Base-by-base conservation (phyloP, 352 stramenopile species). In the Pythium chondricola region DNA sequence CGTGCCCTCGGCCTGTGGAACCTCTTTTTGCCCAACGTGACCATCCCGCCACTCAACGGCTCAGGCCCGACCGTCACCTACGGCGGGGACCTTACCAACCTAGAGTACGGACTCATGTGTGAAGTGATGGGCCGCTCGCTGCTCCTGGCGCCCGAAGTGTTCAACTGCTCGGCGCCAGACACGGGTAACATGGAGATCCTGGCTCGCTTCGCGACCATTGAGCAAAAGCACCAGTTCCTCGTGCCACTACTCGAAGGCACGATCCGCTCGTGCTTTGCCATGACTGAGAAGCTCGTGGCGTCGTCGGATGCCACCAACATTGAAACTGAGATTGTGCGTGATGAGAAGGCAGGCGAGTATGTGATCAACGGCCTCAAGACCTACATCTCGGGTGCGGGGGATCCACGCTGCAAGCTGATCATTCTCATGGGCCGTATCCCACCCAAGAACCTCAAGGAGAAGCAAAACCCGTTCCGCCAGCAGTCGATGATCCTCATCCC, bases 141-240 rank as follows among this genome's bases (percentile, higher is more conserved):
- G 2, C 52, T 97, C 24, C 45, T 98, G 14, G 93, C 84, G 2
- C 85, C 95, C 6, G 92, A 98, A 61, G 89, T 96, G 5, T 98
- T 97, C 67, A 98, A 99, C 74, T 98, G 94, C 71, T 89, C 79
- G 38, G 95, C 95, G 7, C 95, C 95, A 0, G 95, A 99, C 65
- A 98, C 95, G 7, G 96, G 95, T 31, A 99, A 99, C 74, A 99
- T 99, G 96, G 95, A 99, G 69, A 96, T 98, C 26, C 69, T 98
- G n/a, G 71, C 93, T 24, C 77, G 74, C 40, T 98, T 97, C 56
- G 95, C 85, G 37, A 98, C 86, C 0, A 58, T 83, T 2, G 77
- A 86, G 44, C 91, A 98, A 64, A 95, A 97, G 52, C 73, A 97
- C 50, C 45, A 76, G 55, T 99, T 91, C 84, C 74, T 99, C 20